Evolutionary conservation across 2,329 filamentous ascomycete genomes (phyloP).

Genomic region (Emmonsiellopsis sp.): DNA sequence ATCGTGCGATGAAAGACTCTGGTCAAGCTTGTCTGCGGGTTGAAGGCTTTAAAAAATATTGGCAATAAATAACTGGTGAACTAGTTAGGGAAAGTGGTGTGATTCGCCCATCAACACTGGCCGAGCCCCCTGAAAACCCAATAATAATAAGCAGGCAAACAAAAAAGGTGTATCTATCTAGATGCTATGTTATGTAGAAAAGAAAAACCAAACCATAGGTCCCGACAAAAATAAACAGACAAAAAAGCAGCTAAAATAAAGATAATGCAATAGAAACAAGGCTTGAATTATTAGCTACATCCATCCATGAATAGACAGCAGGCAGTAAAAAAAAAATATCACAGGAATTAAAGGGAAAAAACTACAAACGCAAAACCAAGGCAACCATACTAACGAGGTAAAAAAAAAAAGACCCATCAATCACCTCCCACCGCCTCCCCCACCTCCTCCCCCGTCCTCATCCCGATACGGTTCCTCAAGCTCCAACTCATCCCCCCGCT

Average conservation of each 20-base stretch:
- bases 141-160: neutral
- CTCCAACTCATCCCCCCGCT: conserved; percentile 35
- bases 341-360: neutral
- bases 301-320: neutral
- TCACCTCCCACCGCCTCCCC: neutral
- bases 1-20: neutral
- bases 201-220: neutral
- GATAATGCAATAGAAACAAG: neutral
- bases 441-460: conserved; percentile 1
- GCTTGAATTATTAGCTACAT: neutral
- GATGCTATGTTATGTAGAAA: neutral
- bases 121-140: too few species aligned
- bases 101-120: too few species aligned
- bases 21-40: too few species aligned
- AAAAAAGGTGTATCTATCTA: neutral
- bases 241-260: neutral
- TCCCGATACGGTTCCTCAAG: conserved; percentile 24
- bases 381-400: neutral
- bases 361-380: neutral
- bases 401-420: neutral
- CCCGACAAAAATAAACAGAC: neutral
- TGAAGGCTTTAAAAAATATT: too few species aligned
- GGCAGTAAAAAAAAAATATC: neutral
- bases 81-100: too few species aligned
- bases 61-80: too few species aligned